Evolutionary conservation across 2,329 filamentous ascomycete genomes (phyloP).

Genomic region (Pseudogymnoascus pannorum): DNA sequence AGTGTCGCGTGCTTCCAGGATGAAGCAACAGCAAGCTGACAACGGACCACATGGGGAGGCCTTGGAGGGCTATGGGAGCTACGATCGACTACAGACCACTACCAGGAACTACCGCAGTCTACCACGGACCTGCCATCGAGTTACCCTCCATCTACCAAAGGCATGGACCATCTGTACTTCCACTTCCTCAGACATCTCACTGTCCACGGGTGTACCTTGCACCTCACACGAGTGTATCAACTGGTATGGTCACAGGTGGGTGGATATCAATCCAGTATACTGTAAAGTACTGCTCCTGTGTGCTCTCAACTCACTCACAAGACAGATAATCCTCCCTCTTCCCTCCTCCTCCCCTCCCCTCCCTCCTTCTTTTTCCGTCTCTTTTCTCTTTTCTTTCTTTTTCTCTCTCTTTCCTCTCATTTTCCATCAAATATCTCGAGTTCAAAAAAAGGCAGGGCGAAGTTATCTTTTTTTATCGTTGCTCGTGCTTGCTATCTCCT

Average conservation of each 20-base stretch:
- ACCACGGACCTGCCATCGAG: not conserved
- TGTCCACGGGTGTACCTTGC: not conserved
- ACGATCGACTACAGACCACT: not conserved
- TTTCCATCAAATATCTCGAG: not conserved
- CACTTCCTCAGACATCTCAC: not conserved
- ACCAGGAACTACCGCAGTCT: not conserved
- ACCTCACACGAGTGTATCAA: constrained; percentile 1
- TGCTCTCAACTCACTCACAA: not conserved
- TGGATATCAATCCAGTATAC: not conserved
- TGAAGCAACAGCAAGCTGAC: constrained; percentile 1
- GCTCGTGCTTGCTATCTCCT: not conserved
- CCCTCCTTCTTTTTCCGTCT: not conserved
- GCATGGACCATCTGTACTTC: not conserved
- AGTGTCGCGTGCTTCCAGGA: constrained; percentile 10
- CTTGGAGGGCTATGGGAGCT: not conserved
- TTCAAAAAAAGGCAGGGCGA: not conserved
- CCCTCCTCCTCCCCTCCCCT: not conserved
- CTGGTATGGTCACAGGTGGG: constrained; percentile 1
- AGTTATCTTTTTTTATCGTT: not conserved
- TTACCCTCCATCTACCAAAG: not conserved
- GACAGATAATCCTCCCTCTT: not conserved
- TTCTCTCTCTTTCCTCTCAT: not conserved
- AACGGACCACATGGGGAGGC: not conserved
- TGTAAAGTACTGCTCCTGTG: not conserved
- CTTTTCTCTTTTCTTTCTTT: not conserved